Conservation (phyloP, 2,329 filamentous ascomycete genomes). For the Paecilomyces variotii region DNA sequence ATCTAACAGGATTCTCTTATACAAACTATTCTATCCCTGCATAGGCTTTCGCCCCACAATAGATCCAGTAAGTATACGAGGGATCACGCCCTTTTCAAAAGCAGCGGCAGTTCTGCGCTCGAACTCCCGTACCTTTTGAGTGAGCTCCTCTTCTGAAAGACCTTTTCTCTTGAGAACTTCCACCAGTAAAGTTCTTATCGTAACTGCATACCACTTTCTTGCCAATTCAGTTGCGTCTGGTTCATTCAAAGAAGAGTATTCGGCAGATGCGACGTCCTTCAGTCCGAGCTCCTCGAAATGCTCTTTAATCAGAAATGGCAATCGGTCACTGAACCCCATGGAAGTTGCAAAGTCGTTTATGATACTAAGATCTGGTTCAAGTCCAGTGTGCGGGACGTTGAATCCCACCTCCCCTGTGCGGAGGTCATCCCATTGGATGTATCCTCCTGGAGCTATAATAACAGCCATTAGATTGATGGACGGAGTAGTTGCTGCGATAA, state of each 20-base stretch:
- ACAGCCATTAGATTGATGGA: background rate
- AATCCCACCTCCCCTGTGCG: background rate
- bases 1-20: background rate
- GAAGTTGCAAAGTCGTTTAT: background rate
- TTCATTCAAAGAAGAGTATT: background rate
- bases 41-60: background rate
- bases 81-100: background rate
- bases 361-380: background rate
- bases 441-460: background rate
- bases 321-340: background rate
- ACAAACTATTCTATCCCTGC: background rate
- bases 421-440: background rate
- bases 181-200: background rate
- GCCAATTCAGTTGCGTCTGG: background rate
- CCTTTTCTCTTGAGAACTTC: background rate
- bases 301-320: background rate
- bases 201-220: background rate
- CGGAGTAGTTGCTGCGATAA: too few relatives aligned
- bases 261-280: background rate
- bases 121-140: background rate
- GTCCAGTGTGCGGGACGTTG: background rate
- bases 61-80: background rate
- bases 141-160: background rate
- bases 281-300: background rate
- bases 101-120: background rate